Conservation (phyloP, 257 asterid genomes). For the Dorcoceras hygrometricum region DNA sequence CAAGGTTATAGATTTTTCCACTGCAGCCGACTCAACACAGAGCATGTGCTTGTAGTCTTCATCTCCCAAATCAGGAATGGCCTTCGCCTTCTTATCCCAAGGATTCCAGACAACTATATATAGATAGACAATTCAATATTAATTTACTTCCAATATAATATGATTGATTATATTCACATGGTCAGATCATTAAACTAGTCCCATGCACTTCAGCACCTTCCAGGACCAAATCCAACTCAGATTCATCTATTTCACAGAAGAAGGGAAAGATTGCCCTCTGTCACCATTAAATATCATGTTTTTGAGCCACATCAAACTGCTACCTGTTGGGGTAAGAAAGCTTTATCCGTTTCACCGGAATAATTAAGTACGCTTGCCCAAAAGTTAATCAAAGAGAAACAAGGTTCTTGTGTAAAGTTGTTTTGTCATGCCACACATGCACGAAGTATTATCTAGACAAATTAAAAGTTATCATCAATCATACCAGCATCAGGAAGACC, state of each 20-base stretch:
- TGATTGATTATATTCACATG: conserved; percentile 2
- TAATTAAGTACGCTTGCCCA: neutral
- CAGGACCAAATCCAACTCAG: conserved; percentile 1
- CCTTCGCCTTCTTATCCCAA: conserved; percentile 92
- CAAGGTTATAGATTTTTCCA: conserved; percentile 81
- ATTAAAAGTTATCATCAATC: conserved; percentile 22
- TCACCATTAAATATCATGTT: conserved; percentile 1
- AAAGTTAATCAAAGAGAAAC: no score
- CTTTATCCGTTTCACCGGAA: neutral
- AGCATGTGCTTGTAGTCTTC: conserved; percentile 88
- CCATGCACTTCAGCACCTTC: neutral
- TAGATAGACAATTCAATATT: neutral
- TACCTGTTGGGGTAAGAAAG: neutral
- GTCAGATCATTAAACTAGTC: neutral
- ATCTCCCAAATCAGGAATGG: conserved; percentile 82
- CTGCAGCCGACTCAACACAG: conserved; percentile 93
- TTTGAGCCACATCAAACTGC: neutral
- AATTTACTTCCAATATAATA: conserved; percentile 13
- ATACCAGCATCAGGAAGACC: conserved; percentile 98
- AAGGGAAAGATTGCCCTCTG: neutral
- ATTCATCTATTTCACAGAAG: conserved; percentile 1
- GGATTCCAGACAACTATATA: conserved; percentile 97
- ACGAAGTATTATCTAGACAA: neutral
- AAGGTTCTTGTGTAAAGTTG: no score
- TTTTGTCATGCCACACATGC: neutral